Evolutionary conservation across 2,329 filamentous ascomycete species (phyloP).

Genomic region (Clonostachys solani): DNA sequence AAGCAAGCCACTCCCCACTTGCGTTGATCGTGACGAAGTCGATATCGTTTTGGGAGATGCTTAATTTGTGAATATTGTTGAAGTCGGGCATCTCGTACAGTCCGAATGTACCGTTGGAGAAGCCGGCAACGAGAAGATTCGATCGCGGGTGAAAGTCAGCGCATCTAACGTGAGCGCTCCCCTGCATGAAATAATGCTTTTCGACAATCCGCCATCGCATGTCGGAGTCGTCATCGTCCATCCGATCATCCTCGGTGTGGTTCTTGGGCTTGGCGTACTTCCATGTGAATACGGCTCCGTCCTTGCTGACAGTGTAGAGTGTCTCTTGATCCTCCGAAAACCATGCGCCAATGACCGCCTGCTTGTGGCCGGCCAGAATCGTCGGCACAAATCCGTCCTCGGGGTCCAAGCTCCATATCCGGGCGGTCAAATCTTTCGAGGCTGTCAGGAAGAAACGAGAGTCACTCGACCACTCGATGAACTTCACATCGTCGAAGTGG

Average conservation of each 20-base stretch:
- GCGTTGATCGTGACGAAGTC: constrained; percentile 93
- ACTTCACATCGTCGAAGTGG: constrained; percentile 82
- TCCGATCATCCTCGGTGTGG: constrained; percentile 43
- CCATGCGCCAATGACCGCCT: constrained; percentile 90
- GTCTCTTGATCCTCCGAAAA: constrained; percentile 93
- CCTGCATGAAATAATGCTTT: constrained; percentile 91
- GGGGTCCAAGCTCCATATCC: constrained; percentile 89
- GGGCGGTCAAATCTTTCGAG: constrained; percentile 85
- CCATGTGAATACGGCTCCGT: constrained; percentile 96
- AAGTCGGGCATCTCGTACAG: constrained; percentile 96
- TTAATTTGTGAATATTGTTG: constrained; percentile 86
- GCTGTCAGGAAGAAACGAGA: constrained; percentile 92
- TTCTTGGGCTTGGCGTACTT: constrained; percentile 66
- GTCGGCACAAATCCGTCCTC: constrained; percentile 89
- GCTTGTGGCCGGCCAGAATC: constrained; percentile 84
- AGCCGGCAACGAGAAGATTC: constrained; percentile 92
- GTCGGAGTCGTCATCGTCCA: constrained; percentile 55
- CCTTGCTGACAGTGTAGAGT: constrained; percentile 94
- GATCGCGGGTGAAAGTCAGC: constrained; percentile 84
- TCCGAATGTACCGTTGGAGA: constrained; percentile 90
- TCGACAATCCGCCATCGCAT: constrained; percentile 89
- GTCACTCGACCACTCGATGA: constrained; percentile 93
- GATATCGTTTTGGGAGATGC: constrained; percentile 95
- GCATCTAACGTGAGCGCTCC: constrained; percentile 80
- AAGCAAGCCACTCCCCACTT: constrained; percentile 93